Evolutionary conservation across 2,329 filamentous ascomycete species (phyloP), one percentile per base, ranked within the genome.

Genomic region (Periconia sp.): DNA sequence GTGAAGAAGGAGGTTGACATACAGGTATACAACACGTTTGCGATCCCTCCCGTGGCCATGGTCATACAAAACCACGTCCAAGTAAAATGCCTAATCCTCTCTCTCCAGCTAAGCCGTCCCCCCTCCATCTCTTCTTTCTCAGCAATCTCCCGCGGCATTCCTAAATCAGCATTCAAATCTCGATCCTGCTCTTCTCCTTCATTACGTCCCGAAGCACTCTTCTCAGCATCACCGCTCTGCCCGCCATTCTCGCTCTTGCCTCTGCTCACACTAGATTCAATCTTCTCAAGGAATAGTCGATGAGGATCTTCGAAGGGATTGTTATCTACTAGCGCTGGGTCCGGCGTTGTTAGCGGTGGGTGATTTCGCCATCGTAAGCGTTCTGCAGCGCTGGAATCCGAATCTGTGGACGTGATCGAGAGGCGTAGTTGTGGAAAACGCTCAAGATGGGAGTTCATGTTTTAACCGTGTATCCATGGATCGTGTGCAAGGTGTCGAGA

Each of bases 51-150:
- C 0, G 80, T 83, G 2, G 80, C 80, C 80, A 83, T 85, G 1
- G 81, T 84, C 67, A 84, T 73, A 12, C 87, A 89, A 59, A 91
- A 92, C 78, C 85, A 92, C 0, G 87, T 90, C 88, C 88, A 92
- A 1, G 83, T 85, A 51, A 84, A 79, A 68, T 85, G 82, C 36
- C 78, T 70, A 31, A 85, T 77, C n/a, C 82, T 70, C 51, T 82
- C 72, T 49, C 72, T 77, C 71, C 78, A 82, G 23, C 48, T 46
- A 28, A 65, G 34, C 8, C 24, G 40, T 32, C 26, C 29, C 2
- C 33, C 39, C 29, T 33, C 28, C 26, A 17, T 73, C 7, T 78
- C 67, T 51, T 79, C 69, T 48, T 70, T 76, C 71, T 24, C 13
- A 10, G 9, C 13, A 5, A 26, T 19, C 6, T 12, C 8, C 7